Conservation (phyloP, 2,329 filamentous ascomycete species). For the Fusarium chlamydosporum region DNA sequence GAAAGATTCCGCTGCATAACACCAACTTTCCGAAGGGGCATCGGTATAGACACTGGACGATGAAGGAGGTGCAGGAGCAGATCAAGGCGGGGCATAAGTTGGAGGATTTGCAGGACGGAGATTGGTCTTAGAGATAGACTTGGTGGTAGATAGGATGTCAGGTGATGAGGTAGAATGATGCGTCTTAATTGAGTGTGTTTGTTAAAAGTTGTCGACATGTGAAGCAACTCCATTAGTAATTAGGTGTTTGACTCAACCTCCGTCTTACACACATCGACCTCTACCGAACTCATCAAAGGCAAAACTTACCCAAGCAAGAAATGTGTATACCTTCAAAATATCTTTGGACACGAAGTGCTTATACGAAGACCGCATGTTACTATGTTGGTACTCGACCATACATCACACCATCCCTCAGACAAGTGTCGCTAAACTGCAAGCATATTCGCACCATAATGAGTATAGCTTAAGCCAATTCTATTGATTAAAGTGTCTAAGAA, state of each 20-base stretch:
- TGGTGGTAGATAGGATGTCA: too few relatives aligned
- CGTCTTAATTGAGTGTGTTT: background rate
- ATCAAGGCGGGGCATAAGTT: conserved; percentile 32
- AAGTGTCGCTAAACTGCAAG: background rate
- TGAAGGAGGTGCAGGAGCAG: conserved; percentile 38
- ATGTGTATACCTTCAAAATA: too few relatives aligned
- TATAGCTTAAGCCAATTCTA: background rate
- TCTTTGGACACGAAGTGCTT: too few relatives aligned
- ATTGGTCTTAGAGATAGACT: conserved; percentile 21
- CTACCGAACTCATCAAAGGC: too few relatives aligned
- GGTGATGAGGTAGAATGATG: too few relatives aligned
- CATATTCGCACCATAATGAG: background rate
- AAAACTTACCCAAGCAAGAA: background rate
- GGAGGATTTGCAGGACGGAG: conserved; percentile 39
- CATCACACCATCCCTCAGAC: background rate
- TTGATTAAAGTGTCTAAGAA: background rate
- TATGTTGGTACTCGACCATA: too few relatives aligned
- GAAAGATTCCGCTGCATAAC: conserved; percentile 26
- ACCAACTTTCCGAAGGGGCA: conserved; percentile 37
- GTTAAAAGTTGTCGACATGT: rapidly evolving
- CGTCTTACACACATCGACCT: too few relatives aligned
- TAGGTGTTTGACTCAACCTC: background rate
- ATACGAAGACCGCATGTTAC: too few relatives aligned
- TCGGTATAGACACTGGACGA: conserved; percentile 38
- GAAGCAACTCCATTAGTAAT: background rate